Evolutionary conservation across 2,329 filamentous ascomycete genomes (phyloP).

Genomic region (Fusarium sp.): DNA sequence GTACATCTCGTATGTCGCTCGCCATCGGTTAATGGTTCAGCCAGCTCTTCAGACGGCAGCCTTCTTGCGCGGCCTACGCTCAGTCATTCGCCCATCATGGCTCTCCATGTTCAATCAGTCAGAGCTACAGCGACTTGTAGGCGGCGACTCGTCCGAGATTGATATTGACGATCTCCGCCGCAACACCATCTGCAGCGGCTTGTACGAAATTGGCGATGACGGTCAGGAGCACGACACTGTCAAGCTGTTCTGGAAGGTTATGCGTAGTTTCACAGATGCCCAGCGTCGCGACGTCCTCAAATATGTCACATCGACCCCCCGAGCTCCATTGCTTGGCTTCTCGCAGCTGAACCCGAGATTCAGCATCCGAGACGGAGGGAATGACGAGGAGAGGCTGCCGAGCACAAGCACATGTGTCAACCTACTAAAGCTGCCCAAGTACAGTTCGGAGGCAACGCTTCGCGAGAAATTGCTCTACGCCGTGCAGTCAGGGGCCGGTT

Average conservation of each 20-base stretch:
- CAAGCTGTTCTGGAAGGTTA: conserved; percentile 89
- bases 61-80: conserved; percentile 85
- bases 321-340: conserved; percentile 91
- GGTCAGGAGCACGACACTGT: conserved; percentile 86
- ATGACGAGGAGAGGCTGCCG: conserved; percentile 76
- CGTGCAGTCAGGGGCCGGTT: conserved; percentile 88
- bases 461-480: conserved; percentile 89
- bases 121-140: conserved; percentile 92
- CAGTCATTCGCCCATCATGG: conserved; percentile 93
- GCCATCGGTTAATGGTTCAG: conserved; percentile 85
- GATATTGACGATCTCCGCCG: conserved; percentile 85
- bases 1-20: conserved; percentile 93
- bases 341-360: conserved; percentile 85
- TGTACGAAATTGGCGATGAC: conserved; percentile 92
- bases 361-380: conserved; percentile 81
- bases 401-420: conserved; percentile 98
- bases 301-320: conserved; percentile 93
- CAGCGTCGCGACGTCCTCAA: conserved; percentile 90
- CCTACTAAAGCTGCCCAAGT: conserved; percentile 88
- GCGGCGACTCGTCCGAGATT: conserved; percentile 86
- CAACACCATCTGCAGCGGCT: conserved; percentile 87
- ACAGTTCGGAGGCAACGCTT: conserved; percentile 72
- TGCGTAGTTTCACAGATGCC: conserved; percentile 77
- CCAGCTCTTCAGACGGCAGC: conserved; percentile 83
- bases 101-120: conserved; percentile 98